Evolutionary conservation across 2,329 filamentous ascomycete species (phyloP).

Genomic region (Claviceps spartinae): DNA sequence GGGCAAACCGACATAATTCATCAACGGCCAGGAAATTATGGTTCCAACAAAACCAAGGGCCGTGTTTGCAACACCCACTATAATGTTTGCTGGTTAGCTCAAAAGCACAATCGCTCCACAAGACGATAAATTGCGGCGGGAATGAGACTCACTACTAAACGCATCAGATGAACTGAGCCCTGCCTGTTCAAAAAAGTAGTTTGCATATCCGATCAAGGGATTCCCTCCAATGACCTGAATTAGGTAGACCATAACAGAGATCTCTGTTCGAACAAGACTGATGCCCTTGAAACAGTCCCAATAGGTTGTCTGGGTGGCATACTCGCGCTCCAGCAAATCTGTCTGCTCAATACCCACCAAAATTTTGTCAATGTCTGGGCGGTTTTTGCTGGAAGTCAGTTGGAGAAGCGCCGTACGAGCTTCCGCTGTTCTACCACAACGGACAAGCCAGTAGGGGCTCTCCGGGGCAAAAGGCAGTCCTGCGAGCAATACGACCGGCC

Average conservation of each 20-base stretch:
- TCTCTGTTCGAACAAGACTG: slow-evolving; percentile 40
- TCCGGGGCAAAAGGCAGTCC: slow-evolving; percentile 34
- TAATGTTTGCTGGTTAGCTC: neutral
- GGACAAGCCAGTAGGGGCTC: slow-evolving; percentile 36
- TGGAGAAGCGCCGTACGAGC: slow-evolving; percentile 25
- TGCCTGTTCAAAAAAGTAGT: slow-evolving; percentile 23
- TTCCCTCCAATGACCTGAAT: slow-evolving; percentile 52
- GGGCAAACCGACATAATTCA: slow-evolving; percentile 16
- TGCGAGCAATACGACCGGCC: slow-evolving; percentile 30
- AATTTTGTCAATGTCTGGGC: slow-evolving; percentile 21
- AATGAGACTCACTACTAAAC: slow-evolving; percentile 9
- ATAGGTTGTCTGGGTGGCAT: slow-evolving; percentile 34
- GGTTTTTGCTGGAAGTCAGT: slow-evolving; percentile 25
- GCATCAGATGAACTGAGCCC: slow-evolving; percentile 13
- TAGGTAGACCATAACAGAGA: slow-evolving; percentile 46
- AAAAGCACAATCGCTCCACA: neutral
- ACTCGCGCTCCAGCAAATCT: slow-evolving; percentile 39
- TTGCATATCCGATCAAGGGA: slow-evolving; percentile 51
- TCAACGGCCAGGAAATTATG: slow-evolving; percentile 26
- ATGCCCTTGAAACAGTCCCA: slow-evolving; percentile 35
- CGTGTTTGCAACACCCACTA: slow-evolving; percentile 22
- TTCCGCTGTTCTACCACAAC: slow-evolving; percentile 26
- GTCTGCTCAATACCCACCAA: slow-evolving; percentile 45
- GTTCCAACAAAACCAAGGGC: slow-evolving; percentile 28
- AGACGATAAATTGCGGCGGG: neutral